These are phyloP conservation scores for Myxozyma mucilagina DNA, from an alignment of 805 yeast species.

Conservation along the genomic window DNA sequence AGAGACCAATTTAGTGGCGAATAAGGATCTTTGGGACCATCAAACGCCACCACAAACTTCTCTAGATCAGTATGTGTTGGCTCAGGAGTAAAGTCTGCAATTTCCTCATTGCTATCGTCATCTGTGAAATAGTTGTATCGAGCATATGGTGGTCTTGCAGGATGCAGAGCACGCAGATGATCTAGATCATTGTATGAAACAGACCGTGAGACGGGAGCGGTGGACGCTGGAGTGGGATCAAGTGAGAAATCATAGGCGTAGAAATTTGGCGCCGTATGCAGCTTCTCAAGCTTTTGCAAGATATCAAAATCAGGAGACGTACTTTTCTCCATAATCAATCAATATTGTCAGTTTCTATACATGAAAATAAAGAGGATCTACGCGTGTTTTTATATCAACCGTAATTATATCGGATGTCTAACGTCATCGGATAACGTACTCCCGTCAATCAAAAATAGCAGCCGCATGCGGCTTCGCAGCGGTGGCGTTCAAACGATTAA, in stretches of 20 bases:
- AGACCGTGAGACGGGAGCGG: conserved; percentile 9
- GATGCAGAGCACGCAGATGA: not conserved
- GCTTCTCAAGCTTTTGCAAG: conserved; percentile 3
- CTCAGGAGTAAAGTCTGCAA: conserved; percentile 16
- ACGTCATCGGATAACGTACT: no score
- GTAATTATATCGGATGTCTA: no score
- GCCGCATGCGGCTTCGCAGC: no score
- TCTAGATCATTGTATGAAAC: conserved; percentile 8
- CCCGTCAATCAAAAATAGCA: no score
- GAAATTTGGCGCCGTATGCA: conserved; percentile 7
- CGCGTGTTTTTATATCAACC: no score
- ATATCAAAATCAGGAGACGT: not conserved
- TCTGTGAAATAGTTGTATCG: conserved; percentile 1
- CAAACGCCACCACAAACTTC: conserved; percentile 52
- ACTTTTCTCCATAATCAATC: not conserved
- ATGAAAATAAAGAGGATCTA: no score
- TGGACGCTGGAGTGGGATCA: not conserved
- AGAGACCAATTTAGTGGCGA: conserved; percentile 61
- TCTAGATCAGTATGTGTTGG: conserved; percentile 14
- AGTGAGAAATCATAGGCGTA: not conserved
- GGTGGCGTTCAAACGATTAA: no score
- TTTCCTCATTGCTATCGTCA: conserved; percentile 8
- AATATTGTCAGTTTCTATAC: not conserved
- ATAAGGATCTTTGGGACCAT: conserved; percentile 68
- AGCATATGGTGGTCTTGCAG: not conserved